These are phyloP conservation scores for Acanthamoeba sp. DNA, from an alignment of 208 protist genomes.

Conservation along the genomic window DNA sequence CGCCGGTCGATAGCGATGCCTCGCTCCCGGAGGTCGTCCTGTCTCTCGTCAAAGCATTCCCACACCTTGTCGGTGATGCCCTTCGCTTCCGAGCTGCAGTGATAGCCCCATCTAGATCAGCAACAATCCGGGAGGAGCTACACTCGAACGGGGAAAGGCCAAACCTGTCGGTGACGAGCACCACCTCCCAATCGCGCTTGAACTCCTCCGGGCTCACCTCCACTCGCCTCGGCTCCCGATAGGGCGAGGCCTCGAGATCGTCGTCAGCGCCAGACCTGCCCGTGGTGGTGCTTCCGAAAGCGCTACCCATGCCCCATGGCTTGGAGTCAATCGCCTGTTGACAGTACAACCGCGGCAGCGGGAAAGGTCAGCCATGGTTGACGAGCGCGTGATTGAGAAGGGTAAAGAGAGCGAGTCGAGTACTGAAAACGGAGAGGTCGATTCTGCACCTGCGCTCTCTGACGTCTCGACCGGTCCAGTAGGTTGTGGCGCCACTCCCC, in stretches of 20 bases:
- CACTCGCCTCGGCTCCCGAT: neutral
- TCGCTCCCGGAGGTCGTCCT: neutral
- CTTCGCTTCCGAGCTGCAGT: neutral
- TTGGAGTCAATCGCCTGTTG: no score
- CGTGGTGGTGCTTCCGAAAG: neutral
- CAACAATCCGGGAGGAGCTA: no score
- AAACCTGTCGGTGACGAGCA: slow-evolving; percentile 22
- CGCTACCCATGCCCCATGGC: no score
- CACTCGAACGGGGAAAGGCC: neutral
- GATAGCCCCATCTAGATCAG: no score
- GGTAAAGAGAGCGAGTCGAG: no score
- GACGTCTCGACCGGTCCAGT: no score
- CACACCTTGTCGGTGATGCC: neutral
- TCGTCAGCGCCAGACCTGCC: neutral
- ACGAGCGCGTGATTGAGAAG: no score
- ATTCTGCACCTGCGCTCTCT: no score
- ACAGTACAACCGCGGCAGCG: no score
- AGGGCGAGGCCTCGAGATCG: neutral
- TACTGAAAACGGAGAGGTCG: no score
- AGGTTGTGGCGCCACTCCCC: no score
- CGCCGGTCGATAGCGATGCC: neutral
- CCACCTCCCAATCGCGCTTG: slow-evolving; percentile 43
- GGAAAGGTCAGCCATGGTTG: no score
- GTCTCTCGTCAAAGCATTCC: neutral
- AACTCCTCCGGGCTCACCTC: neutral